phyloP scores from a whole-genome alignment of 306 rosid genomes.

The Vigna reflexopilosa region DNA sequence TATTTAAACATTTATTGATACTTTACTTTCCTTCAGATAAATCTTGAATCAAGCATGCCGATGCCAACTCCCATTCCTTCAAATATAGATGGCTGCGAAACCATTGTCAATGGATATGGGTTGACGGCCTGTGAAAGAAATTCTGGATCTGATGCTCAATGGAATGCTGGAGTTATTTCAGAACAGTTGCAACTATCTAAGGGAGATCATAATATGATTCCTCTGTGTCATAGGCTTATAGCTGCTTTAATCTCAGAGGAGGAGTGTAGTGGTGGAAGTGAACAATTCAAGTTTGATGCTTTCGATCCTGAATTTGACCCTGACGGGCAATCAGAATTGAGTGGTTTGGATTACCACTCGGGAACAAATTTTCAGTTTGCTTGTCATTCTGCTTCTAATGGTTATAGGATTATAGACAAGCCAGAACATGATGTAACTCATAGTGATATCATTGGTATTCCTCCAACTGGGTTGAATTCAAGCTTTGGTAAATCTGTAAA shows the following conservation, averaged over 20 bases:
- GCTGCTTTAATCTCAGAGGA: slow-evolving; percentile 92
- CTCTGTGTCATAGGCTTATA: slow-evolving; percentile 88
- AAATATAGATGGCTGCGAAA: slow-evolving; percentile 56
- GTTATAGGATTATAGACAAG: slow-evolving; percentile 59
- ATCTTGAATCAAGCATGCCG: slow-evolving; percentile 58
- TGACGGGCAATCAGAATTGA: slow-evolving; percentile 70
- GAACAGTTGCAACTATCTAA: slow-evolving; percentile 60
- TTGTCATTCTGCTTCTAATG: slow-evolving; percentile 69
- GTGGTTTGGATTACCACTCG: slow-evolving; percentile 58
- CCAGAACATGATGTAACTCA: slow-evolving; percentile 63
- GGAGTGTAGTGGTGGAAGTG: slow-evolving; percentile 70
- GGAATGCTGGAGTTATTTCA: slow-evolving; percentile 46
- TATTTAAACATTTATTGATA: slow-evolving; percentile 32
- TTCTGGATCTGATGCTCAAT: slow-evolving; percentile 46
- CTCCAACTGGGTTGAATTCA: slow-evolving; percentile 55
- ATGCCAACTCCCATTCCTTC: slow-evolving; percentile 55
- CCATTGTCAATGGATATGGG: slow-evolving; percentile 63
- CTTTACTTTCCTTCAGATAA: slow-evolving; percentile 61
- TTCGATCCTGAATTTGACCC: slow-evolving; percentile 66
- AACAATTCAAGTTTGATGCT: slow-evolving; percentile 62
- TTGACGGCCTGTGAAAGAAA: slow-evolving; percentile 53
- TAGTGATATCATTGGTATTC: slow-evolving; percentile 55
- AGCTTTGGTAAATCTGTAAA: slow-evolving; percentile 59
- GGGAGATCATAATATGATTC: slow-evolving; percentile 66
- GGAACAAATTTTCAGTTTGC: slow-evolving; percentile 64